These are phyloP conservation scores for Erigeron philadelphicus DNA, from an alignment of 140 eudicot genomes.

Conservation along the genomic window DNA sequence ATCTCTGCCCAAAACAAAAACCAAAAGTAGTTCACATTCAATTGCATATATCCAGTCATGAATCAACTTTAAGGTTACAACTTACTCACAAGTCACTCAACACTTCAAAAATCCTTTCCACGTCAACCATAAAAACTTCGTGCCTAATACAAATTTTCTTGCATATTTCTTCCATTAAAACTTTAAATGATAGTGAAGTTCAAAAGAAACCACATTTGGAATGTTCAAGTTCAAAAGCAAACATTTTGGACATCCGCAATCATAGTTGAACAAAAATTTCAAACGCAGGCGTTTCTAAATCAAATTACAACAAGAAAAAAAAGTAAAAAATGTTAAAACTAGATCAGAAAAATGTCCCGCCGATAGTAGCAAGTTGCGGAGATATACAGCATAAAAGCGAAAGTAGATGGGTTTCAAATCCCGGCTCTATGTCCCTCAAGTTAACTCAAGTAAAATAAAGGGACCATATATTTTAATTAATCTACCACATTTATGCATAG, in stretches of 20 bases:
- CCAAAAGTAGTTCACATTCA: background rate
- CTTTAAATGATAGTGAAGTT: background rate
- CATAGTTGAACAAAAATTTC: background rate
- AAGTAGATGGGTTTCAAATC: no score
- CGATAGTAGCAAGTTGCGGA: no score
- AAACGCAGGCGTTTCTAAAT: background rate
- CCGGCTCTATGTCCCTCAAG: no score
- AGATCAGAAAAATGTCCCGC: no score
- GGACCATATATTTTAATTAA: no score
- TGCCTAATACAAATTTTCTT: background rate
- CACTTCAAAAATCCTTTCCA: background rate
- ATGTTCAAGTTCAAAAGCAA: background rate
- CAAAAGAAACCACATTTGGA: background rate
- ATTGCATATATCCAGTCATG: background rate
- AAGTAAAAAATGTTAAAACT: no score
- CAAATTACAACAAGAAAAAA: background rate
- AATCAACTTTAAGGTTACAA: constrained; percentile 9
- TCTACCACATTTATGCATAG: no score
- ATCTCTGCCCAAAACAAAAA: constrained; percentile 53
- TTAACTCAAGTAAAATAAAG: no score
- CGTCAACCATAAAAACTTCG: background rate
- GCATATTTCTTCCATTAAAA: background rate
- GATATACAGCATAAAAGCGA: no score
- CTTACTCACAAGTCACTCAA: background rate
- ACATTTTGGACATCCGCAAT: background rate